Evolutionary conservation across 208 protist species (phyloP).

Genomic region (Naegleria lovaniensis): DNA sequence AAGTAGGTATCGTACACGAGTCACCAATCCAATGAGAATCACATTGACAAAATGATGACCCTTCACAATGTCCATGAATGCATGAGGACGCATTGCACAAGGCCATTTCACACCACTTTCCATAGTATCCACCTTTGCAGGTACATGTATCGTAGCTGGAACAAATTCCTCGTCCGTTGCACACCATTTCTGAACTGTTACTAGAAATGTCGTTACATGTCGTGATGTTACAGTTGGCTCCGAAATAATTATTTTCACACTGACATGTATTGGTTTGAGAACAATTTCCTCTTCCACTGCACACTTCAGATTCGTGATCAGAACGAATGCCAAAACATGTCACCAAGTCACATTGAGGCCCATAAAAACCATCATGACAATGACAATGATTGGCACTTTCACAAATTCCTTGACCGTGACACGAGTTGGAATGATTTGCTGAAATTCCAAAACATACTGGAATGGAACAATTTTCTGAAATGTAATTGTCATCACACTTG

Average conservation of each 20-base stretch:
- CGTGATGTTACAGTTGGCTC: not conserved
- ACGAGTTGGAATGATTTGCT: not conserved
- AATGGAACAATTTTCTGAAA: not conserved
- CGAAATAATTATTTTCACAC: not conserved
- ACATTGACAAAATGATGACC: not conserved
- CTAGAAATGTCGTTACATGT: not conserved
- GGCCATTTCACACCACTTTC: not conserved
- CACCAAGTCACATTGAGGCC: not conserved
- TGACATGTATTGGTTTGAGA: not conserved
- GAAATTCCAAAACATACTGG: not conserved
- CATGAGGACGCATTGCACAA: not conserved
- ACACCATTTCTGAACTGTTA: not conserved
- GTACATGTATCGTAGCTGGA: not conserved
- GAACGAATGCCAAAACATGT: not conserved
- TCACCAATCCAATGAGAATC: not conserved
- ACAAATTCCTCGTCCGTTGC: not conserved
- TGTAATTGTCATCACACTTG: not conserved
- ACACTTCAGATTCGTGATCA: not conserved
- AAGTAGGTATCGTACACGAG: not conserved
- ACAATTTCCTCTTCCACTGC: not conserved
- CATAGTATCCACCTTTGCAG: not conserved
- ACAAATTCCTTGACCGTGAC: not conserved
- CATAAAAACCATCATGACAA: not conserved
- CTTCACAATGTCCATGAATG: not conserved
- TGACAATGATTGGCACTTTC: not conserved